phyloP scores from a whole-genome alignment of 2,329 filamentous ascomycete species.

The Periconia digitata region DNA sequence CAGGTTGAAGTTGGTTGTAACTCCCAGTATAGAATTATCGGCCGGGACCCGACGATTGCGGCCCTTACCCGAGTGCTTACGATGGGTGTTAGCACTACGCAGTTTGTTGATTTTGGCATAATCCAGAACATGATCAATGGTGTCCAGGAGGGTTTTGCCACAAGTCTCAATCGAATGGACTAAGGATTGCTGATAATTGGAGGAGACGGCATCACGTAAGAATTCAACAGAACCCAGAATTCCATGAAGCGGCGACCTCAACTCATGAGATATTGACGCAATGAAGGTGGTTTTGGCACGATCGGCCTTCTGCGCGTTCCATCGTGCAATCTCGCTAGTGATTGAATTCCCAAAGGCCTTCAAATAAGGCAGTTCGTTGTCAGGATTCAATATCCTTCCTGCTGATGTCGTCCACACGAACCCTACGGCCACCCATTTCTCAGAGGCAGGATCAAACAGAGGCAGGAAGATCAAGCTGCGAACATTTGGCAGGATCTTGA shows the following conservation, averaged over 20 bases:
- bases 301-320: conserved; percentile 33
- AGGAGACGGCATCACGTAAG: conserved; percentile 30
- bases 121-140: conserved; percentile 43
- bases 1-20: conserved; percentile 33
- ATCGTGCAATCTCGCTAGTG: conserved; percentile 34
- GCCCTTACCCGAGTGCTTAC: conserved; percentile 18
- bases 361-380: conserved; percentile 36
- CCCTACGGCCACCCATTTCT: conserved; percentile 35
- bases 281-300: conserved; percentile 46
- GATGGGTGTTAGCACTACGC: conserved; percentile 20
- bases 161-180: conserved; percentile 40
- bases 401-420: conserved; percentile 38
- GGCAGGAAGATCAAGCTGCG: conserved; percentile 41
- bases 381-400: conserved; percentile 32
- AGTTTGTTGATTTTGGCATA: conserved; percentile 42
- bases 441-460: conserved; percentile 37
- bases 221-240: conserved; percentile 52
- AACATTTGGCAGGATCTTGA: conserved; percentile 36
- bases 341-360: conserved; percentile 39
- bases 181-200: conserved; percentile 45
- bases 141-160: conserved; percentile 43
- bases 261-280: conserved; percentile 46
- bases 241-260: conserved; percentile 63
- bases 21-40: conserved; percentile 32
- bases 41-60: conserved; percentile 23